phyloP scores from a whole-genome alignment of 2,329 filamentous ascomycete species.

The Exophiala oligosperma region DNA sequence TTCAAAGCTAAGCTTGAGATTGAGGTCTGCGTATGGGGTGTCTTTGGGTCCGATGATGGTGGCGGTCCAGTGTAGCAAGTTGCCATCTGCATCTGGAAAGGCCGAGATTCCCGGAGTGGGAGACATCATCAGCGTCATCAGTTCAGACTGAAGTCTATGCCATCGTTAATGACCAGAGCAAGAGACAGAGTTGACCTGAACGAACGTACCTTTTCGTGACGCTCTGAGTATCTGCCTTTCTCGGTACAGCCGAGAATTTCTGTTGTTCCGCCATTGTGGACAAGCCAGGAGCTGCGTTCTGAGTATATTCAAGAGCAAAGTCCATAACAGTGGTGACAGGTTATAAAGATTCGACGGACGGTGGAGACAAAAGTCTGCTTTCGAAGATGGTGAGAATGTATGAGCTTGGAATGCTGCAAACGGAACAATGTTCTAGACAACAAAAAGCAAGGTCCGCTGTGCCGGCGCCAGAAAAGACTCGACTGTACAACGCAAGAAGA shows the following conservation, averaged over 20 bases:
- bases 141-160: slow-evolving; percentile 84
- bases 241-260: slow-evolving; percentile 58
- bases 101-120: slow-evolving; percentile 91
- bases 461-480: background rate
- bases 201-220: slow-evolving; percentile 69
- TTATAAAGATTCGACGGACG: slow-evolving; percentile 3
- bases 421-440: slow-evolving; percentile 25
- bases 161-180: background rate
- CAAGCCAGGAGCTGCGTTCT: slow-evolving; percentile 66
- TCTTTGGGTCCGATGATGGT: slow-evolving; percentile 90
- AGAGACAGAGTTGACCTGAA: too few relatives aligned
- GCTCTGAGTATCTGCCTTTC: slow-evolving; percentile 67
- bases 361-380: slow-evolving; percentile 4
- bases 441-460: background rate
- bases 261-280: slow-evolving; percentile 53
- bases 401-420: slow-evolving; percentile 25
- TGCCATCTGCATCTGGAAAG: slow-evolving; percentile 86
- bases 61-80: slow-evolving; percentile 88
- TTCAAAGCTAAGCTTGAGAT: slow-evolving; percentile 86
- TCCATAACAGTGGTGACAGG: slow-evolving; percentile 43
- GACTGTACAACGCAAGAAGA: background rate
- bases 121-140: slow-evolving; percentile 98
- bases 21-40: slow-evolving; percentile 85
- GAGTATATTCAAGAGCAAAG: slow-evolving; percentile 60
- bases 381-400: slow-evolving; percentile 16